Evolutionary conservation across 2,329 filamentous ascomycete species (phyloP).

Genomic region (Penicillium psychrosexuale): DNA sequence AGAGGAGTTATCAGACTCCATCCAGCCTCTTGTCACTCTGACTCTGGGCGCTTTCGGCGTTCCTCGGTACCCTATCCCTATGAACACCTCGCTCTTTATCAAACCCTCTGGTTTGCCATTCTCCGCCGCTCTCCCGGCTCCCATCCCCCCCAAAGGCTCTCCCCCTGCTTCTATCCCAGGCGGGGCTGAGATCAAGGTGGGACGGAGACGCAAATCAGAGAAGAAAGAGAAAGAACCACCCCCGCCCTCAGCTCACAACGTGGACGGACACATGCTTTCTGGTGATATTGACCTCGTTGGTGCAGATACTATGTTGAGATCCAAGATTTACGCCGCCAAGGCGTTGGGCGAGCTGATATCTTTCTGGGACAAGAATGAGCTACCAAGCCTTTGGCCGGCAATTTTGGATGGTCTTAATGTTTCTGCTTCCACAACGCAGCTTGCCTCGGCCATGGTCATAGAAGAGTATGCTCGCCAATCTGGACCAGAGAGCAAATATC

Average conservation of each 20-base stretch:
- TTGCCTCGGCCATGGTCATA: constrained; percentile 76
- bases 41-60: constrained; percentile 90
- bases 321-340: constrained; percentile 79
- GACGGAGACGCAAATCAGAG: constrained; percentile 79
- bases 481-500: constrained; percentile 34
- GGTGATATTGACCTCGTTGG: constrained; percentile 95
- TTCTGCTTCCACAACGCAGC: constrained; percentile 77
- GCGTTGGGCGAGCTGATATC: constrained; percentile 84
- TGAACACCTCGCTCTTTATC: constrained; percentile 86
- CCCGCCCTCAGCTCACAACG: constrained; percentile 75
- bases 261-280: constrained; percentile 96
- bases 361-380: constrained; percentile 60
- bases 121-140: constrained; percentile 45
- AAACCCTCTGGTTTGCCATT: constrained; percentile 89
- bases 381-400: constrained; percentile 58
- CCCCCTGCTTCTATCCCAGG: constrained; percentile 46
- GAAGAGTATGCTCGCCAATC: constrained; percentile 75
- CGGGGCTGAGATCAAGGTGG: constrained; percentile 59
- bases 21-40: constrained; percentile 78
- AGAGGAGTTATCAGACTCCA: constrained; percentile 68
- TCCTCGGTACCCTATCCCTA: constrained; percentile 82
- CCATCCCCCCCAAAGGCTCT: constrained; percentile 40
- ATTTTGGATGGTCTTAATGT: constrained; percentile 68
- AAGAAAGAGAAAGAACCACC: constrained; percentile 74
- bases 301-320: constrained; percentile 80